Evolutionary conservation across 768 basidiomycete species (phyloP), one percentile per base, ranked within the genome.

Genomic region (Podaxis sp.): DNA sequence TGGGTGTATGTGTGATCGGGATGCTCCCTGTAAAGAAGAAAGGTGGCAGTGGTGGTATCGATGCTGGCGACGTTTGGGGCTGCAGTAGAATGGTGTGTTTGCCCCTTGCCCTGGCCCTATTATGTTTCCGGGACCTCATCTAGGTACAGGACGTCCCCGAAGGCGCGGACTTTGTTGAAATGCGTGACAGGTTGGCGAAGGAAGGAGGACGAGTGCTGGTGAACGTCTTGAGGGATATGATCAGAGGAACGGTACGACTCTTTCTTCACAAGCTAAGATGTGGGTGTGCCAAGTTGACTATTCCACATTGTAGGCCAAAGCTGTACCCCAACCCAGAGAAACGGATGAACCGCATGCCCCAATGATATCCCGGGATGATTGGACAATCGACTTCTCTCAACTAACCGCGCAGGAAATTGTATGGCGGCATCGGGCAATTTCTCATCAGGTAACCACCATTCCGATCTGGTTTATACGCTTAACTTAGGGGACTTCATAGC

Each of bases 1-100:
- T 90, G 0, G 95, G 93, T 0, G 93, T 96, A 1, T 90, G 86
- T 61, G 80, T 98, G 2, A 85, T 89, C 61, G 82, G 88, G 62
- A 92, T 92, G 88, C 77, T 84, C 56, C 60, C 65, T 21, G 60
- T 63, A n/a, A 50, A 35, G 47, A 63, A 66, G 57, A 62, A 62
- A 51, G 51, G 54, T 9, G 37, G 42, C 9, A 55, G 73, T 57
- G 79, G 82, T 56, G 93, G 92, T 0, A 87, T 95, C 42, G 95
- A 96, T 71, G 80, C 84, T 0, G 95, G 95, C 5, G 77, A 81
- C 13, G 77, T 97, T 21, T 91, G 87, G 80, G 87, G 74, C 0
- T 71, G 70, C 42, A 66, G 70, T 23, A 75, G 71, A 50, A 72
- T 86, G 72, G 93, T 94, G 62, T 68, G 83, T 74, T 42, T 37